Conservation (phyloP, 768 basidiomycete genomes). For the Amanita polypyramis region DNA sequence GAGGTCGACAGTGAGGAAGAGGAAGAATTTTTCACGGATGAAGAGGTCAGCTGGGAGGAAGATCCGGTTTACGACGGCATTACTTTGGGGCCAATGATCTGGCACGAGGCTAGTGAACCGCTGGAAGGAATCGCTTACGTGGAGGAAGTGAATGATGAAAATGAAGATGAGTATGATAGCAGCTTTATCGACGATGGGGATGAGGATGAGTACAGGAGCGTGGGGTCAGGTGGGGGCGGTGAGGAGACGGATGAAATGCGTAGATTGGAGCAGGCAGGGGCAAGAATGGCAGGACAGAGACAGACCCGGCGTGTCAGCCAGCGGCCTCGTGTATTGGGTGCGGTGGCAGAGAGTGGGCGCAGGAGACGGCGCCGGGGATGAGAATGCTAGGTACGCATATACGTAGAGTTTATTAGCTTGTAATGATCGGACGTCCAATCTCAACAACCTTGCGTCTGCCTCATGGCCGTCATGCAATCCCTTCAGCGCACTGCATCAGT, state of each 20-base stretch:
- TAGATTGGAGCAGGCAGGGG: background rate
- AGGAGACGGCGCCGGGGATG: background rate
- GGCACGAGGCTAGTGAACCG: conserved; percentile 3
- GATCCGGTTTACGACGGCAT: conserved; percentile 9
- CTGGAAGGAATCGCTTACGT: conserved; percentile 6
- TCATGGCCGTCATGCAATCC: background rate
- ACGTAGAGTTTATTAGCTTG: background rate
- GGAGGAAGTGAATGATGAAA: conserved; percentile 4
- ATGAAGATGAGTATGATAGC: conserved; percentile 10
- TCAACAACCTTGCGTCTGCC: background rate
- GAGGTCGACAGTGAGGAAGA: conserved; percentile 3
- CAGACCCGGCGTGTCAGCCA: no score
- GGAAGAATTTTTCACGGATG: background rate
- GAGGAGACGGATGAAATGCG: background rate
- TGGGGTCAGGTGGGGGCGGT: no score
- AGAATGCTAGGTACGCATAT: background rate
- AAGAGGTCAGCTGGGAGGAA: background rate
- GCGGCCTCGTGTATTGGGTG: no score
- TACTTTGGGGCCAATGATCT: background rate
- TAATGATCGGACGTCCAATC: background rate
- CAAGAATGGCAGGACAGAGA: background rate
- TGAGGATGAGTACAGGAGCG: no score
- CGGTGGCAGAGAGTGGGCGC: background rate
- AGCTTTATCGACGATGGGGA: conserved; percentile 14
- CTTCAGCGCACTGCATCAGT: background rate